Evolutionary conservation across 768 basidiomycete genomes (phyloP), one percentile per base, ranked within the genome.

Genomic region (Rhizopogon sp.): DNA sequence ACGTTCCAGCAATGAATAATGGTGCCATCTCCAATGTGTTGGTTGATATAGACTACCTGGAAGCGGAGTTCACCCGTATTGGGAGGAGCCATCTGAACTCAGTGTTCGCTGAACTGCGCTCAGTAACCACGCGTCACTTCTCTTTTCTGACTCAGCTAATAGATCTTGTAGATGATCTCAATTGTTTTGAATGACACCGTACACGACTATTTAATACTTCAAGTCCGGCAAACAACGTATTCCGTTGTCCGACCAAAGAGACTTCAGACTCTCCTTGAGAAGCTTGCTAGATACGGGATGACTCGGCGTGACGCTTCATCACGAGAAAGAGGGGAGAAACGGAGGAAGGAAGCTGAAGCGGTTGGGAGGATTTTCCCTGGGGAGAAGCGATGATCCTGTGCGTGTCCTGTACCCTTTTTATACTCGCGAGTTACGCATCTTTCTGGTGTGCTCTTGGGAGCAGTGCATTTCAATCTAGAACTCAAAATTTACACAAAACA

Each of bases 41-140:
- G 52, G 81, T 88, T 45, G 95, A 98, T 66, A 81, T 94, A 56
- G 84, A 86, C 55, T 97, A 95, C 69, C 77, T 98, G 52, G 92
- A 96, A 59, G 83, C 84, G n/a, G 90, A 93, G 62, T 81, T 95
- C 60, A 84, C 82, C 61, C 75, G 84, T 43, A 85, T 88, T 52
- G 90, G 87, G 20, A 79, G 88, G 62, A 72, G 78, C 1, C 84
- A 90, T 66, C 76, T 95, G 22, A 79, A 77, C 52, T 72, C 81
- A 10, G 85, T 85, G 14, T 96, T 98, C 68, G 70, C 77, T 20
- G 93, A 96, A 67, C 73, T 98, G 56, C 88, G 86, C 50, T 72
- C 81, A 59, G 94, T 93, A 69, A 49, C 22, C 20, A 33, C 66
- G 84, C 74, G 31, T 22, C 29, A 42, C n/a, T 22, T 0, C 43